These are phyloP conservation scores for Trichoderma asperelloides DNA, from an alignment of 495 filamentous ascomycete genomes.

Conservation along the genomic window DNA sequence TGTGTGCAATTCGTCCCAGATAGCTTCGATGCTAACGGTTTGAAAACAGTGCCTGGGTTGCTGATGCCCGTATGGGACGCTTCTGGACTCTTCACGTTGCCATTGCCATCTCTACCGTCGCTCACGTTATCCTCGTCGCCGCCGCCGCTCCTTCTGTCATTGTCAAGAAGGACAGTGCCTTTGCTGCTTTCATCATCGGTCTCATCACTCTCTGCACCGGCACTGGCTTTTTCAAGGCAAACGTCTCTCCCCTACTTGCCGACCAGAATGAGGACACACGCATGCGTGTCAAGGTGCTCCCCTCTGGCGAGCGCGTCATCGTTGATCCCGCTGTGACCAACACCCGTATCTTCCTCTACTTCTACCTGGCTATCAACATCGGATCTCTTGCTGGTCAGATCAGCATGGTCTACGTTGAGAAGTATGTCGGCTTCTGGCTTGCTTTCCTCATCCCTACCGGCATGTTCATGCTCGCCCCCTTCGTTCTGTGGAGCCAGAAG, in stretches of 20 bases:
- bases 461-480: slow-evolving; percentile 43
- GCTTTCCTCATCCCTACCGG: slow-evolving; percentile 49
- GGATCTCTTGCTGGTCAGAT: slow-evolving; percentile 42
- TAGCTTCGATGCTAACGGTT: not conserved
- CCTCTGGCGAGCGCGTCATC: slow-evolving; percentile 52
- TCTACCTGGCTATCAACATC: slow-evolving; percentile 58
- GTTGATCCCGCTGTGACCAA: slow-evolving; percentile 54
- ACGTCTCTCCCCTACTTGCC: slow-evolving; percentile 46
- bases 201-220: slow-evolving; percentile 51
- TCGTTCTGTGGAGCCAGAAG: slow-evolving; percentile 46
- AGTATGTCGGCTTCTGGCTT: slow-evolving; percentile 63
- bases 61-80: slow-evolving; percentile 59
- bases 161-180: slow-evolving; percentile 31
- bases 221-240: slow-evolving; percentile 52
- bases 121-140: slow-evolving; percentile 52
- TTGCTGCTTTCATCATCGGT: slow-evolving; percentile 51
- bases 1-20: not conserved
- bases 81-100: slow-evolving; percentile 56
- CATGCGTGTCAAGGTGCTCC: slow-evolving; percentile 32
- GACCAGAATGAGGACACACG: slow-evolving; percentile 39
- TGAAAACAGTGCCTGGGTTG: slow-evolving; percentile 49
- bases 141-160: slow-evolving; percentile 52
- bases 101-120: slow-evolving; percentile 45
- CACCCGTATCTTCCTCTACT: slow-evolving; percentile 45
- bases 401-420: slow-evolving; percentile 51